Percentiles rank a stretch among this genome's conserved stretches.
phyloP scores from a whole-genome alignment of 2,329 filamentous ascomycete species.

The Colletotrichum euphorbiae region DNA sequence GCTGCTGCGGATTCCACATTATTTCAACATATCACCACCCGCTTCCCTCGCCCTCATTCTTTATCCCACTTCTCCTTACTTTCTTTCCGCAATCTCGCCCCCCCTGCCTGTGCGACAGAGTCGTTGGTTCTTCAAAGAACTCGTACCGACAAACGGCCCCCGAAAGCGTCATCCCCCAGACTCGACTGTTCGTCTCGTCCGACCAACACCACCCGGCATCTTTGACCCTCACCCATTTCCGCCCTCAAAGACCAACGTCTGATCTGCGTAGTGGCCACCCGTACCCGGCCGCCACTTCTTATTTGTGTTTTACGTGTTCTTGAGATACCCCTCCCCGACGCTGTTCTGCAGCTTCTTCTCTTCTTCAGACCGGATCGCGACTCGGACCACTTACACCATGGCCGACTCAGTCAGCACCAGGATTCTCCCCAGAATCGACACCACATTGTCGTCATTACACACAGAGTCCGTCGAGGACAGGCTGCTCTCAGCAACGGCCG shows the following conservation, averaged over 20 bases:
- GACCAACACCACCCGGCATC: conserved; percentile 28
- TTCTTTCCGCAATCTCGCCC: background rate
- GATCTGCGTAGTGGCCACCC: conserved; percentile 29
- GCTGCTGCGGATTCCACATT: conserved; percentile 22
- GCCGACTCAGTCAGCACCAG: conserved; percentile 29
- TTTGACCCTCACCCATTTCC: conserved; percentile 20
- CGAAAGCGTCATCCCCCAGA: background rate
- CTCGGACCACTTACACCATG: conserved; percentile 34
- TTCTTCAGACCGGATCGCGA: conserved; percentile 31
- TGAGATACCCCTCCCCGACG: conserved; percentile 35
- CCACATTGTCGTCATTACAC: conserved; percentile 36
- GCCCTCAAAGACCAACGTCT: conserved; percentile 14
- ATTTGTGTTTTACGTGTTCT: conserved; percentile 30
- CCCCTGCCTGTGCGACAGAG: conserved; percentile 17
- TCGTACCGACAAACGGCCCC: conserved; percentile 24
- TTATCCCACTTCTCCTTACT: conserved; percentile 12
- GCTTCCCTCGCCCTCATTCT: background rate
- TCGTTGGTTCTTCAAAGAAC: conserved; percentile 21
- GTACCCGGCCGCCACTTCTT: conserved; percentile 26
- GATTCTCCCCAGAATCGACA: conserved; percentile 43
- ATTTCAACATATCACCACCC: conserved; percentile 26
- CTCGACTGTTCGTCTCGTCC: conserved; percentile 25
- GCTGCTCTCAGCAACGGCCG: conserved; percentile 50
- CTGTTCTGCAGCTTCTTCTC: conserved; percentile 23
- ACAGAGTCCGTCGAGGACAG: conserved; percentile 46